These are phyloP conservation scores for Monilinia vaccinii-corymbosi DNA, from an alignment of 2,329 filamentous ascomycete genomes.

Conservation along the genomic window DNA sequence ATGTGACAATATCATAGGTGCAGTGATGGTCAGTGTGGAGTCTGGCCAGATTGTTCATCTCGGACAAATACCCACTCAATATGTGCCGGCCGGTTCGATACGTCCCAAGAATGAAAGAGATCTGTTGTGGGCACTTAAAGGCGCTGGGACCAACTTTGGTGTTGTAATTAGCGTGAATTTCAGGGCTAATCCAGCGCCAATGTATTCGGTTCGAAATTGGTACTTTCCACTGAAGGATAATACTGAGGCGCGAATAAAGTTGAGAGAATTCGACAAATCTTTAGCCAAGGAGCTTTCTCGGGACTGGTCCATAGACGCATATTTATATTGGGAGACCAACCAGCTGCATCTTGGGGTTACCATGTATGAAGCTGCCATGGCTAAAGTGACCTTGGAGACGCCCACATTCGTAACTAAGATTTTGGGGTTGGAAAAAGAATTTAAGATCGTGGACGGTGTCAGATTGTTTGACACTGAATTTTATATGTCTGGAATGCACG, in stretches of 20 bases:
- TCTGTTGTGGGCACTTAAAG: constrained; percentile 21
- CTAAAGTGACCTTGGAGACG: constrained; percentile 11
- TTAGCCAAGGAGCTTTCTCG: constrained; percentile 34
- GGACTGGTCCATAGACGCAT: constrained; percentile 43
- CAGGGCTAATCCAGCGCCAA: constrained; percentile 14
- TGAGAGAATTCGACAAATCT: constrained; percentile 34
- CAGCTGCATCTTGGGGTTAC: constrained; percentile 43
- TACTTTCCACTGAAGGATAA: constrained; percentile 13
- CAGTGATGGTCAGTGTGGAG: constrained; percentile 44
- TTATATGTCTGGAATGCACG: constrained; percentile 52
- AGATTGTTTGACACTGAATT: constrained; percentile 50
- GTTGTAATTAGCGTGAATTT: constrained; percentile 22
- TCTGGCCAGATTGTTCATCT: constrained; percentile 40
- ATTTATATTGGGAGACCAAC: constrained; percentile 42
- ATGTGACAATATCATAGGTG: constrained; percentile 52
- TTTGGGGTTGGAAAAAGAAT: constrained; percentile 30
- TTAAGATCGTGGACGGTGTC: constrained; percentile 36
- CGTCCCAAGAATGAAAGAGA: constrained; percentile 17
- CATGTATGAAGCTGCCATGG: constrained; percentile 35
- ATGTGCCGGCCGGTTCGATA: constrained; percentile 15
- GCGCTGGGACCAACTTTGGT: constrained; percentile 22
- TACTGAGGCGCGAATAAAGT: constrained; percentile 26
- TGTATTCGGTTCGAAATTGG: constrained; percentile 20
- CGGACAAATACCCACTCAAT: constrained; percentile 32
- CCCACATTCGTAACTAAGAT: constrained; percentile 14